Percentiles rank a stretch among this genome's conserved stretches.
Evolutionary conservation across 2,329 filamentous ascomycete genomes (phyloP).

Genomic region (Aspergillus persii): DNA sequence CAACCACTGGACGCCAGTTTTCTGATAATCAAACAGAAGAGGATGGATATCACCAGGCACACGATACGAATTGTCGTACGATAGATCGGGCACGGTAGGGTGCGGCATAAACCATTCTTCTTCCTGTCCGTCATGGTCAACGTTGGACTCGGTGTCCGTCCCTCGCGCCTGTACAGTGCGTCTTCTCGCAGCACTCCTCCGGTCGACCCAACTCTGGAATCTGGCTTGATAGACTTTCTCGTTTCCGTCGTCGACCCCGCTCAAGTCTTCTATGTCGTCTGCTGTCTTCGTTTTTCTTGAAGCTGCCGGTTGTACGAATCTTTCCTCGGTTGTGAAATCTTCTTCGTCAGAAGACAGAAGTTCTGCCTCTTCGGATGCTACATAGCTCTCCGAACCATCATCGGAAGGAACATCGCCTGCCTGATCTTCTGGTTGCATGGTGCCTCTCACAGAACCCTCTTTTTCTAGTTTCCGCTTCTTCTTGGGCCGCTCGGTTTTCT

Average conservation of each 20-base stretch:
- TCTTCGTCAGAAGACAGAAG: conserved; percentile 37
- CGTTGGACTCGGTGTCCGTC: conserved; percentile 35
- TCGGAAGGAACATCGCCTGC: conserved; percentile 20
- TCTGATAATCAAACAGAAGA: conserved; percentile 93
- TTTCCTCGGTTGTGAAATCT: conserved; percentile 31
- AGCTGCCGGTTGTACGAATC: conserved; percentile 16
- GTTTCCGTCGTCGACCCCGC: conserved; percentile 81
- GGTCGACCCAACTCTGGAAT: conserved; percentile 70
- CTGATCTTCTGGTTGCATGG: conserved; percentile 1
- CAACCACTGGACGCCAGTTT: conserved; percentile 94
- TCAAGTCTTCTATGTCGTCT: conserved; percentile 54
- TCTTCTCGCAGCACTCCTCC: conserved; percentile 60
- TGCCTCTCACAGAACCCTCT: neutral
- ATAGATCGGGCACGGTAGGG: conserved; percentile 73
- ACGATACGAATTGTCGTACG: conserved; percentile 71
- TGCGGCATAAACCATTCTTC: conserved; percentile 82
- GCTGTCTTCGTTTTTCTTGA: conserved; percentile 27
- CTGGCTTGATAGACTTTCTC: conserved; percentile 76
- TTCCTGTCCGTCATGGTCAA: conserved; percentile 38
- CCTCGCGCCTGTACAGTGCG: conserved; percentile 37
- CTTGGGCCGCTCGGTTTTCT: conserved; percentile 23
- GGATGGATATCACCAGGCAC: conserved; percentile 92
- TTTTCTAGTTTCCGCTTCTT: conserved; percentile 38
- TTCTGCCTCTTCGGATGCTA: conserved; percentile 30
- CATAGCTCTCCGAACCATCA: conserved; percentile 34